Evolutionary conservation across 768 basidiomycete species (phyloP).

Genomic region (Trametes cingulata): DNA sequence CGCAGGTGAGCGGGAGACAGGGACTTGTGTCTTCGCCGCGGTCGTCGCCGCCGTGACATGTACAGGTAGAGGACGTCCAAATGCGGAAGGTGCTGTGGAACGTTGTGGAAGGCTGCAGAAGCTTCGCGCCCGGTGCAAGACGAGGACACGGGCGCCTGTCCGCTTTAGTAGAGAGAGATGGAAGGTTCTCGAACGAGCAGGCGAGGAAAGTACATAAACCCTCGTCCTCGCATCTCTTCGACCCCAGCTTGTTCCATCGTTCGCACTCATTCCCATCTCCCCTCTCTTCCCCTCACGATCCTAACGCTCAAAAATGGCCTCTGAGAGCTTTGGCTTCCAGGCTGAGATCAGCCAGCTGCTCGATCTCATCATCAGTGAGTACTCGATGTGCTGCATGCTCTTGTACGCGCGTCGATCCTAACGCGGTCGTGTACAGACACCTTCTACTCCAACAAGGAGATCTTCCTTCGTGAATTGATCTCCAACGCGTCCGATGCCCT

Average conservation of each 20-base stretch:
- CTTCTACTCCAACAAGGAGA: conserved; percentile 99
- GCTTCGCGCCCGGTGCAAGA: conserved; percentile 4
- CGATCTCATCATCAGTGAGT: conserved; percentile 96
- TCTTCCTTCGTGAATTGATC: conserved; percentile 98
- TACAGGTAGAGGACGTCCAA: background rate
- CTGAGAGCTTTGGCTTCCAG: conserved; percentile 94
- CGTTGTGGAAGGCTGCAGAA: conserved; percentile 39
- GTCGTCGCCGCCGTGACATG: conserved; percentile 1
- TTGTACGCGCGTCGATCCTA: conserved; percentile 10
- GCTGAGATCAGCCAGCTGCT: conserved; percentile 99
- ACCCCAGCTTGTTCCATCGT: conserved; percentile 21
- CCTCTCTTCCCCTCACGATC: conserved; percentile 20
- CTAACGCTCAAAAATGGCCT: conserved; percentile 52
- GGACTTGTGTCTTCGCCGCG: conserved; percentile 50
- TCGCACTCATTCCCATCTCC: conserved; percentile 8
- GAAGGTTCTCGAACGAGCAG: conserved; percentile 48
- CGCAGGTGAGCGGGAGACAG: conserved; percentile 49
- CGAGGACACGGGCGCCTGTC: conserved; percentile 19
- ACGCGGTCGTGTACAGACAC: conserved; percentile 64
- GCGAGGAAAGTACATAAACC: conserved; percentile 38
- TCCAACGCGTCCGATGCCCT: conserved; percentile 98
- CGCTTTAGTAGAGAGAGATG: conserved; percentile 23
- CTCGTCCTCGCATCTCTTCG: background rate
- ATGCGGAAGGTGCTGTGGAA: conserved; percentile 22
- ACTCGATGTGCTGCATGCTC: conserved; percentile 2